phyloP scores from a whole-genome alignment of 768 basidiomycete genomes.

The Agaricus blazei region DNA sequence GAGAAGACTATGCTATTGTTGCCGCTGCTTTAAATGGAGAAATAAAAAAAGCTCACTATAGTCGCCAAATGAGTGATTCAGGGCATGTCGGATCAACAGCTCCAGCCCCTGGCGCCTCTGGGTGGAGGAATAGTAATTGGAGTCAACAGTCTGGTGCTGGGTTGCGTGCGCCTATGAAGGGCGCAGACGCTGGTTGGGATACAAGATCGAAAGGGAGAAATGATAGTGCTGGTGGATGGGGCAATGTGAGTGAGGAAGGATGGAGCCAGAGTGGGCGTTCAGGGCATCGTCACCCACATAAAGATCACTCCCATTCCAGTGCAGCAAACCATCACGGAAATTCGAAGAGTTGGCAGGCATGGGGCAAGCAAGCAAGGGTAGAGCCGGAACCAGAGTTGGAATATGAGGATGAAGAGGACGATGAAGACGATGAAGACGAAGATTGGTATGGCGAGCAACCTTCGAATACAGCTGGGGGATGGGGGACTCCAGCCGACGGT shows the following conservation, averaged over 20 bases:
- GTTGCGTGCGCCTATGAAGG: neutral
- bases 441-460: slow-evolving; percentile 6
- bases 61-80: too few relatives aligned
- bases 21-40: slow-evolving; percentile 4
- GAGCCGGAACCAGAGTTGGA: slow-evolving; percentile 13
- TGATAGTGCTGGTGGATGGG: neutral
- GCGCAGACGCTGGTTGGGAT: neutral
- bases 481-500: neutral
- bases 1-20: slow-evolving; percentile 6
- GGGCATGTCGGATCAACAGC: neutral
- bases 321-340: slow-evolving; percentile 13
- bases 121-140: neutral
- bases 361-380: slow-evolving; percentile 17
- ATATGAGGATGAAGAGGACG: slow-evolving; percentile 9
- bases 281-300: slow-evolving; percentile 13
- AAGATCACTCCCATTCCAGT: slow-evolving; percentile 8
- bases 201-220: slow-evolving; percentile 1
- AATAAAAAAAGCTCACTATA: neutral
- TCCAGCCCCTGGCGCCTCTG: neutral
- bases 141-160: neutral
- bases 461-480: neutral
- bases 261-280: slow-evolving; percentile 8
- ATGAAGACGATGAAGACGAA: slow-evolving; percentile 10
- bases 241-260: slow-evolving; percentile 1
- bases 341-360: slow-evolving; percentile 25